Conservation (phyloP, 2,329 filamentous ascomycete species). For the Cephalotrichum gorgonifer region DNA sequence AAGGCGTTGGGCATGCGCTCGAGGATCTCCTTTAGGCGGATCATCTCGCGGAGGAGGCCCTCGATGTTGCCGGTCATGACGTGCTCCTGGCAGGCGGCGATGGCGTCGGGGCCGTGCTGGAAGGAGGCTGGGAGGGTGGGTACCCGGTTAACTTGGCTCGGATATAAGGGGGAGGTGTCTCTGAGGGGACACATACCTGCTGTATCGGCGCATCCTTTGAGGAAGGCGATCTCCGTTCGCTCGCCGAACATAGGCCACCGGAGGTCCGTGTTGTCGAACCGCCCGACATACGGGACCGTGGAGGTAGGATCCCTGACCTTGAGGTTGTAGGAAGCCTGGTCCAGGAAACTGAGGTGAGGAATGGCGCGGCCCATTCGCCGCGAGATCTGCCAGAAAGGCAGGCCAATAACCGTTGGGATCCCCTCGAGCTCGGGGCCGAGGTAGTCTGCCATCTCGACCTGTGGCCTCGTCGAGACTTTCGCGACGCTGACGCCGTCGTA, state of each 20-base stretch:
- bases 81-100: constrained; percentile 41
- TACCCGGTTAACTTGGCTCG: too few species aligned
- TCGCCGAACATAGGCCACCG: constrained; percentile 45
- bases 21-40: constrained; percentile 40
- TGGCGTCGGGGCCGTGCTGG: constrained; percentile 38
- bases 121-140: too few species aligned
- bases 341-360: constrained; percentile 41
- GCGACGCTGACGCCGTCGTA: constrained; percentile 33
- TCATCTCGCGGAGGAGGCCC: constrained; percentile 36
- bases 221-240: constrained; percentile 37
- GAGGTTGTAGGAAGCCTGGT: constrained; percentile 43
- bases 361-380: constrained; percentile 39
- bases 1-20: constrained; percentile 44
- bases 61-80: constrained; percentile 43
- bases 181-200: constrained; percentile 17
- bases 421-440: constrained; percentile 37
- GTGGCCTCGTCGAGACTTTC: constrained; percentile 20
- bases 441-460: constrained; percentile 36
- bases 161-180: too few species aligned
- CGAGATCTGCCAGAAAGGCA: constrained; percentile 39
- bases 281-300: constrained; percentile 35
- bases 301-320: constrained; percentile 37
- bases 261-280: constrained; percentile 42
- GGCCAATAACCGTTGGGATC: constrained; percentile 35
- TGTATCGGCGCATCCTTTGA: constrained; percentile 38